Percentiles rank a stretch among this genome's conserved stretches.
phyloP scores from a whole-genome alignment of 805 yeast genomes.

The Wickerhamomyces strasburgensis region DNA sequence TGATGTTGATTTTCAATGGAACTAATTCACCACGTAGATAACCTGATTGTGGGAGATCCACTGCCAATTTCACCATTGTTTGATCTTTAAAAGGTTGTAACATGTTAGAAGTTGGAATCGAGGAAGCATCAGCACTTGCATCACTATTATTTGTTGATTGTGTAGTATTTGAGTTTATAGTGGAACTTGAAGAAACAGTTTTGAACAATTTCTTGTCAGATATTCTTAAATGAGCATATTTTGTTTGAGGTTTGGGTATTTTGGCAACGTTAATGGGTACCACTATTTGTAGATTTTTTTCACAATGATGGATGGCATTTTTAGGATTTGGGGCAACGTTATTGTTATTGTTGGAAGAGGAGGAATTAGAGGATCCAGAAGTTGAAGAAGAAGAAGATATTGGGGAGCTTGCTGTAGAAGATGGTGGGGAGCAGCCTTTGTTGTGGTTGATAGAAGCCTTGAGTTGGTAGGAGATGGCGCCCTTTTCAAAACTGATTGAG shows the following conservation, averaged over 20 bases:
- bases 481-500: slow-evolving; percentile 77
- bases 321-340: slow-evolving; percentile 19
- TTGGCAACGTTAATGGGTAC: slow-evolving; percentile 71
- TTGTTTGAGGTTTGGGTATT: slow-evolving; percentile 63
- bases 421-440: slow-evolving; percentile 10
- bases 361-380: too few relatives aligned
- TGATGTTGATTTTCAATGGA: slow-evolving; percentile 61
- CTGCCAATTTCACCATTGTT: slow-evolving; percentile 33
- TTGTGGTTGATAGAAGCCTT: slow-evolving; percentile 37
- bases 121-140: slow-evolving; percentile 18
- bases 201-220: slow-evolving; percentile 37
- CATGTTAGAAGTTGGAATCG: slow-evolving; percentile 1
- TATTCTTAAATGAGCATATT: slow-evolving; percentile 56
- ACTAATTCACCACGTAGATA: slow-evolving; percentile 74
- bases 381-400: slow-evolving; percentile 17
- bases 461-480: slow-evolving; percentile 67
- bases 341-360: neutral
- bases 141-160: slow-evolving; percentile 17
- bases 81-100: slow-evolving; percentile 6
- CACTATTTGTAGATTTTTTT: slow-evolving; percentile 52
- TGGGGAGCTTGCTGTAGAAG: slow-evolving; percentile 19
- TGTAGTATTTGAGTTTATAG: slow-evolving; percentile 30
- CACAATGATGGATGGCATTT: slow-evolving; percentile 40
- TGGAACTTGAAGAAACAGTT: slow-evolving; percentile 37
- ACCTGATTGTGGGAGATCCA: slow-evolving; percentile 57